Evolutionary conservation across 1,284 basidiomycete genomes (phyloP).

Genomic region (Cryptococcus deneoformans): DNA sequence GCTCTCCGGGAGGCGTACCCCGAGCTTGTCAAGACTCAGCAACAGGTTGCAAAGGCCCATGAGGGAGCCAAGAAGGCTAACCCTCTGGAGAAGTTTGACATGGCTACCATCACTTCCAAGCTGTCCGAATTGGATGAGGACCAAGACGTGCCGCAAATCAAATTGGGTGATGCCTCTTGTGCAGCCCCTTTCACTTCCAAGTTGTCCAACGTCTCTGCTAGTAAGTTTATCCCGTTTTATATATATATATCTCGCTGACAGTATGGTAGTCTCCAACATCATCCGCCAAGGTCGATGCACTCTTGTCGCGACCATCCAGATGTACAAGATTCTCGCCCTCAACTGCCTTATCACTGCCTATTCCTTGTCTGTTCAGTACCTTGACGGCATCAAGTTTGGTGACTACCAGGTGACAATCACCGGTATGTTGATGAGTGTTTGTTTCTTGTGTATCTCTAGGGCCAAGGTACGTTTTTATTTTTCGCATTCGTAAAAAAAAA

Average conservation of each 20-base stretch:
- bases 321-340: constrained; percentile 97
- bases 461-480: constrained; percentile 66
- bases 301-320: constrained; percentile 92
- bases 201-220: constrained; percentile 85
- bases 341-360: constrained; percentile 97
- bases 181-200: constrained; percentile 97
- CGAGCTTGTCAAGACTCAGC: constrained; percentile 84
- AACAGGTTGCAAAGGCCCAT: constrained; percentile 65
- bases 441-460: constrained; percentile 93
- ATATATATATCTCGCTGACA: background rate
- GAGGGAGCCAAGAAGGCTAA: constrained; percentile 69
- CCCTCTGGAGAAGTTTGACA: constrained; percentile 91
- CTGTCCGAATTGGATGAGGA: constrained; percentile 90
- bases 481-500: background rate
- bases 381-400: constrained; percentile 97
- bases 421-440: constrained; percentile 94
- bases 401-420: constrained; percentile 93
- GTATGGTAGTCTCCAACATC: constrained; percentile 72
- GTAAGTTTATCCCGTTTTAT: constrained; percentile 54
- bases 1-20: constrained; percentile 80
- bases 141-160: constrained; percentile 86
- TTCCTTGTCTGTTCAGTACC: constrained; percentile 89
- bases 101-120: constrained; percentile 81
- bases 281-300: constrained; percentile 96
- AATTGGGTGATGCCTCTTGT: constrained; percentile 93